A percentile compares a stretch with the other conserved stretches of the same genome.
Evolutionary conservation across 1,139 yeast species (phyloP).

Genomic region (Zhuliangozyma parablackwelliae): DNA sequence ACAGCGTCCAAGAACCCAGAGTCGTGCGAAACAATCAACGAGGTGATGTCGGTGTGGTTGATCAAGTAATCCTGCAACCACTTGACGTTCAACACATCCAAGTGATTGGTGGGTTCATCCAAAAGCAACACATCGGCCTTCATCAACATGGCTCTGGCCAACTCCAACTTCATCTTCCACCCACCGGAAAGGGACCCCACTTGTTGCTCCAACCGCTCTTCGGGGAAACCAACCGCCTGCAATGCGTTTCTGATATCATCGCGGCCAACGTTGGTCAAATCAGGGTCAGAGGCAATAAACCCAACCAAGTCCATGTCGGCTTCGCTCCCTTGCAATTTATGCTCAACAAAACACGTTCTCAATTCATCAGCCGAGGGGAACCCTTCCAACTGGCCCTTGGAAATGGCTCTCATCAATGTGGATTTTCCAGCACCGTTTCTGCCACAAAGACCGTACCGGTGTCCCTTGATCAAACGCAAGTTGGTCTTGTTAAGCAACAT

Average conservation of each 20-base stretch:
- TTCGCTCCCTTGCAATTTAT: conserved; percentile 92
- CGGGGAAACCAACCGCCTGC: conserved; percentile 84
- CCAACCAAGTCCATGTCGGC: conserved; percentile 84
- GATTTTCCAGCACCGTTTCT: conserved; percentile 99
- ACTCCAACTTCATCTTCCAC: conserved; percentile 97
- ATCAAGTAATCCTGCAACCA: conserved; percentile 90
- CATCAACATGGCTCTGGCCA: conserved; percentile 98
- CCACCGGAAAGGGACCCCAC: conserved; percentile 98
- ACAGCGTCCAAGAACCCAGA: conserved; percentile 94
- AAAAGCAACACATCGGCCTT: conserved; percentile 90
- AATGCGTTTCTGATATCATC: conserved; percentile 75
- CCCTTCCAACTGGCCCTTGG: conserved; percentile 96
- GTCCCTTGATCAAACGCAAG: conserved; percentile 85
- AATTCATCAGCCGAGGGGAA: conserved; percentile 88
- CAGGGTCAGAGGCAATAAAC: conserved; percentile 90
- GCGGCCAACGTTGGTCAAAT: conserved; percentile 55
- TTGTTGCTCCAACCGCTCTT: conserved; percentile 79
- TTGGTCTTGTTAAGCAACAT: conserved; percentile 93
- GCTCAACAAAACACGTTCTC: conserved; percentile 95
- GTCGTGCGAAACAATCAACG: conserved; percentile 95
- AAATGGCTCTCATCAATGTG: conserved; percentile 93
- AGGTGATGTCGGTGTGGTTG: conserved; percentile 80
- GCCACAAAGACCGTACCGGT: conserved; percentile 96
- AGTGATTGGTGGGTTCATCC: conserved; percentile 98
- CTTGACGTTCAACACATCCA: conserved; percentile 89